Base-by-base conservation (phyloP, 2,329 filamentous ascomycete species). In the Delphinella strobiligena region DNA sequence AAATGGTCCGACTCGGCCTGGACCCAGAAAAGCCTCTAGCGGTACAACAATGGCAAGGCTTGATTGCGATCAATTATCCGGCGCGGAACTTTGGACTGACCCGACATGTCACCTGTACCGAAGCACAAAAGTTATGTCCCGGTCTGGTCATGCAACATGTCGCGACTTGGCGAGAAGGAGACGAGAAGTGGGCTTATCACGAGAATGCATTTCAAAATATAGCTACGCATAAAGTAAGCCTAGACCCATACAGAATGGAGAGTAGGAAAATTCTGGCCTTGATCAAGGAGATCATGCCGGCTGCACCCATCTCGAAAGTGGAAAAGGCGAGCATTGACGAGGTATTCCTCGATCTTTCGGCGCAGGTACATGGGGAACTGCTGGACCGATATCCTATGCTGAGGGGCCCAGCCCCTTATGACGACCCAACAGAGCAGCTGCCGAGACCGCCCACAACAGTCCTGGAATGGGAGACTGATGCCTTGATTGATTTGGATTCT, bases 271-370 rank as follows among this genome's bases (percentile, higher is more conserved):
- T 96, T 43, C 59, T 96, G 51, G 74, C 77, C 9, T 62, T 78
- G 41, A 83, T 96, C 54, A 89, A 87, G 54, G 80, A 82, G 4
- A 66, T 67, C 24, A 62, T 95, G 33, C 81, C 82, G 1, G 56
- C 65, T 14, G 56, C 70, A 1, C 61, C 73, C 32, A 57, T 78
- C 45, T 82, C 86, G 55, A 77, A 71, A 51, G 76, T 95, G 33
- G 89, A 98, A 65, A 98, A 96, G 58, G 91, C 89, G 14, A 81
- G 86, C 53, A 83, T 96, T 40, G 91, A 98, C 56, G 91, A 98
- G 61, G 87, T 95, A 7, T 98, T 95, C 54, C 66, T 96, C 44
- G 91, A 98, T 60, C 62, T 98, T 36, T 93, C 86, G 8, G 80
- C 82, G 1, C 82, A 95, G 45, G 73, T 95, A 3, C 83, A 93